These are phyloP conservation scores for Cyclanthera cordifolia DNA, from an alignment of 306 rosid species.

Conservation along the genomic window DNA sequence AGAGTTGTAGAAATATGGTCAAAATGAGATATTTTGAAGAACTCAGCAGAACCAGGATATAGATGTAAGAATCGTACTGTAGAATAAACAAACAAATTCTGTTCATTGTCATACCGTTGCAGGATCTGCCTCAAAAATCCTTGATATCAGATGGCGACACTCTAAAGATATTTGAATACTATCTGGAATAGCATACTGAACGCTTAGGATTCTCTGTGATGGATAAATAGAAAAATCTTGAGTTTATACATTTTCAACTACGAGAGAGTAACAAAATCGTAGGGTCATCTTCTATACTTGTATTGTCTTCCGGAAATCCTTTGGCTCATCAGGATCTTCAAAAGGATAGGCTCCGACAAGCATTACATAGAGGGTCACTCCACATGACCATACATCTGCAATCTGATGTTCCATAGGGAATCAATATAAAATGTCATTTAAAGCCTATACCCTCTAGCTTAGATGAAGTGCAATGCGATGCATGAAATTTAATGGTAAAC, in stretches of 20 bases:
- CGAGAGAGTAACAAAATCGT: conserved; percentile 11
- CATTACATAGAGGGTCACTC: conserved; percentile 89
- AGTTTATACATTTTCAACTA: conserved; percentile 18
- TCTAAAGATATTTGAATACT: conserved; percentile 53
- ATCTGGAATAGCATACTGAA: conserved; percentile 81
- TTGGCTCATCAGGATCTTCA: conserved; percentile 82
- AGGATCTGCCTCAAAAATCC: conserved; percentile 77
- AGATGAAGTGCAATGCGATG: background rate
- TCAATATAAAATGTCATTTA: conserved; percentile 11
- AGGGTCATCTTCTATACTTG: conserved; percentile 38
- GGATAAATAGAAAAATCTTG: conserved; percentile 21
- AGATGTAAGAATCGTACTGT: background rate
- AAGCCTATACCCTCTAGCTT: background rate
- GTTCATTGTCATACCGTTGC: conserved; percentile 32
- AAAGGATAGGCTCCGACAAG: conserved; percentile 83
- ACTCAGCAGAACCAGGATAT: background rate
- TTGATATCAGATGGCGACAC: conserved; percentile 62
- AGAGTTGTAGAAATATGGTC: background rate
- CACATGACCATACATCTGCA: conserved; percentile 98
- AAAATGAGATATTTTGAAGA: background rate
- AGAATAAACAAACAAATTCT: background rate
- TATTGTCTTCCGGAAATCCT: conserved; percentile 77
- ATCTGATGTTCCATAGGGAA: conserved; percentile 32
- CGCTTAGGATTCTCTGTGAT: conserved; percentile 63
- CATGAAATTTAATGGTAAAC: background rate